Base-by-base conservation (phyloP, 2,329 filamentous ascomycete species). In the Colletotrichum navitas region DNA sequence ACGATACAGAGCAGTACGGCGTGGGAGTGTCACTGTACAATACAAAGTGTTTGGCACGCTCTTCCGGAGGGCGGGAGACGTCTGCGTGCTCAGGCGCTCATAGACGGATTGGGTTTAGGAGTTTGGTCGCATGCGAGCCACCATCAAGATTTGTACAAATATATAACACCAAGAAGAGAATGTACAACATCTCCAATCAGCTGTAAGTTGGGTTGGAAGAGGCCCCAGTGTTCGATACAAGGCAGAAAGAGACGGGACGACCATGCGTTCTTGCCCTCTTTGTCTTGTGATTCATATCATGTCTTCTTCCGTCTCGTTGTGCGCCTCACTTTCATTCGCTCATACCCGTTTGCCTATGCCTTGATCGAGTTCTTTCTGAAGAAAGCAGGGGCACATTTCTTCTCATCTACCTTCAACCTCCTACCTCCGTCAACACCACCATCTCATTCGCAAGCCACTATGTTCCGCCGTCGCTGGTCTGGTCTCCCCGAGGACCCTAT, bases 381-480 rank as follows among this genome's bases (percentile, higher is more conserved):
- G 34, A 1, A 16, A 41, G 24, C 2, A n/a, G 18, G 5, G 12
- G 3, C n/a, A 5, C 14, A 11, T 10, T 1, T 5, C 12, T 63
- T 52, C 32, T 24, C 49, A 41, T n/a, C 49, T 32, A 49, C 26
- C 24, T 29, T 12, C n/a, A 6, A 21, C 29, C 18, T 41, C 5
- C 21, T 34, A 43, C 32, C 36, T 24, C 26, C 43, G n/a, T 12
- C 6, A 6, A 41, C 32, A 39, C 34, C n/a, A 29, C 14, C 24
- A 29, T 3, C 18, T n/a, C 14, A n/a, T 18, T 16, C 14, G 16
- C 11, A 32, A 43, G 6, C 49, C 76, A 84, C 63, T 49, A 96
- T 98, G 94, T 97, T 96, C 79, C 89, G 91, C 62, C 92, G 92
- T 67, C 85, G 86, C 49, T 89, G 89, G 82, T 85, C 87, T 11